These are phyloP conservation scores for Colletotrichum eremochloae DNA, from an alignment of 2,329 filamentous ascomycete genomes.

Conservation along the genomic window DNA sequence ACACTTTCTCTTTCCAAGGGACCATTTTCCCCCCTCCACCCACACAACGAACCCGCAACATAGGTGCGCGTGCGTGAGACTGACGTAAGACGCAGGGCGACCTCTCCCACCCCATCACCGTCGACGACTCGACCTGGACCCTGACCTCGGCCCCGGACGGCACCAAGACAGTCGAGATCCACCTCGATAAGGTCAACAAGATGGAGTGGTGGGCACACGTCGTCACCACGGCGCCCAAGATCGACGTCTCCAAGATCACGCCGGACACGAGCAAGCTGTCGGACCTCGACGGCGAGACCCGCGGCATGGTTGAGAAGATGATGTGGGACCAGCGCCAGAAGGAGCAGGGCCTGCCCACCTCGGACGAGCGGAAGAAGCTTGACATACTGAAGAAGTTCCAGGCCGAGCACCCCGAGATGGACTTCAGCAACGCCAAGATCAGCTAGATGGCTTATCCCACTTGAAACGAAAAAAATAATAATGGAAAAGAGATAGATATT, in stretches of 20 bases:
- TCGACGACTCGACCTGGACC: conserved; percentile 96
- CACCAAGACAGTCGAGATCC: conserved; percentile 77
- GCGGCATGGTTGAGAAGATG: conserved; percentile 99
- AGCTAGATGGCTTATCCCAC: conserved; percentile 43
- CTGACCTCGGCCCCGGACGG: conserved; percentile 80
- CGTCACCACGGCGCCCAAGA: conserved; percentile 85
- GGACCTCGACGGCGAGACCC: conserved; percentile 94
- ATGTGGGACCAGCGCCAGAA: conserved; percentile 99
- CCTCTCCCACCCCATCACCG: conserved; percentile 81
- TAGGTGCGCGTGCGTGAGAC: no score
- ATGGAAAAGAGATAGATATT: neutral
- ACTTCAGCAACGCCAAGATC: conserved; percentile 79
- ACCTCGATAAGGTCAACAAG: conserved; percentile 96
- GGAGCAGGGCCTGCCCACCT: conserved; percentile 88
- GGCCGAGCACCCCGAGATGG: conserved; percentile 80
- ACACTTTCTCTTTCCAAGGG: no score
- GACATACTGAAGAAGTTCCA: conserved; percentile 96
- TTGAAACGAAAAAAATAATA: neutral
- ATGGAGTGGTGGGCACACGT: conserved; percentile 99
- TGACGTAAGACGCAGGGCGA: conserved; percentile 74
- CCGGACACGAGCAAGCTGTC: conserved; percentile 93
- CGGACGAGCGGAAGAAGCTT: conserved; percentile 94
- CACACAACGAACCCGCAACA: no score
- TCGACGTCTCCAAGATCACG: conserved; percentile 95
- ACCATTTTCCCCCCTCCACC: no score